Percentiles rank a stretch among this genome's conserved stretches.
These are phyloP conservation scores for Tulasnella calospora DNA, from an alignment of 768 basidiomycete genomes.

Conservation along the genomic window DNA sequence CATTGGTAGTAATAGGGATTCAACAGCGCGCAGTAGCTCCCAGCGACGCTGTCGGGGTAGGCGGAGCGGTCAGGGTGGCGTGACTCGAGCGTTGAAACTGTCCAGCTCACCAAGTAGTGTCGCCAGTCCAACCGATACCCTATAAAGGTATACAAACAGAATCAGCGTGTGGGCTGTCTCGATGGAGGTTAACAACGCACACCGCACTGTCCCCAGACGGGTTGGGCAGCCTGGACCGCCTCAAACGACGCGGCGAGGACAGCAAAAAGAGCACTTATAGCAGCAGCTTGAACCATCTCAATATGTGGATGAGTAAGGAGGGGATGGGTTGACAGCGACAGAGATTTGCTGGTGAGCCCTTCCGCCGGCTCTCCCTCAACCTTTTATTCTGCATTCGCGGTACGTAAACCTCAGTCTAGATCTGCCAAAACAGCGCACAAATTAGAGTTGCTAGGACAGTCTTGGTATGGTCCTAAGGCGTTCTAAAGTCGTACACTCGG, in stretches of 20 bases:
- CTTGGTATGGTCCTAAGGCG: background rate
- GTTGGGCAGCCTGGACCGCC: background rate
- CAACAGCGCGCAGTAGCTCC: background rate
- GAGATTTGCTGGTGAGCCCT: background rate
- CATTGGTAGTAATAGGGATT: background rate
- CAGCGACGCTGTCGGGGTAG: background rate
- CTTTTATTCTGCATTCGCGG: background rate
- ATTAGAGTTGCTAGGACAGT: background rate
- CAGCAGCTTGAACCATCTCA: background rate
- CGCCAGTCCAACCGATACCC: background rate
- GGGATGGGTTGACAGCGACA: background rate
- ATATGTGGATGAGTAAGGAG: background rate
- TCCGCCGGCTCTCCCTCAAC: background rate
- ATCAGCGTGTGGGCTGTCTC: background rate
- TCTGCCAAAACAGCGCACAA: background rate
- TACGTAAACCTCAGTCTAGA: background rate
- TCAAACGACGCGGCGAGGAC: background rate
- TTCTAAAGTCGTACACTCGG: background rate
- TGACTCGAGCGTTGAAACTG: background rate
- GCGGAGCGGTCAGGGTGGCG: background rate
- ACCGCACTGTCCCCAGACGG: background rate
- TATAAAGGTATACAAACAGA: background rate
- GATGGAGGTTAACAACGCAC: background rate
- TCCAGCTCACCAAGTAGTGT: background rate
- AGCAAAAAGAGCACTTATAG: background rate